Evolutionary conservation across 1,284 basidiomycete species (phyloP).

Genomic region (Naganishia sp.): DNA sequence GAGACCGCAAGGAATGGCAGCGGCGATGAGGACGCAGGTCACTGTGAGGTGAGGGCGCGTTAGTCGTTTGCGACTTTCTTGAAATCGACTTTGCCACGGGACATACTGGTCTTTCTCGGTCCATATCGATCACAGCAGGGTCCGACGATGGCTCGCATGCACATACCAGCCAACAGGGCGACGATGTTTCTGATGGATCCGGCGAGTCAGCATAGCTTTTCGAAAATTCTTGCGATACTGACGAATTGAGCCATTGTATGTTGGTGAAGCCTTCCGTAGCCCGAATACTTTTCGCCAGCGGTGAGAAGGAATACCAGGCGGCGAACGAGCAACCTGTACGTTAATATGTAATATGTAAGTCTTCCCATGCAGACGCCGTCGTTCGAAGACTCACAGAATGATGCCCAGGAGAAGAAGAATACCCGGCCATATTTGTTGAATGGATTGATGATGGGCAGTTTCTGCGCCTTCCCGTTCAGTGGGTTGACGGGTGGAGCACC

Average conservation of each 20-base stretch:
- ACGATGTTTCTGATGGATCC: conserved; percentile 58
- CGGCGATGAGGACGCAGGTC: conserved; percentile 62
- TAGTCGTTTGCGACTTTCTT: background rate
- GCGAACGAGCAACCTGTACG: conserved; percentile 45
- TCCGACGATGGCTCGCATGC: conserved; percentile 61
- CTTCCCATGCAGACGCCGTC: conserved; percentile 29
- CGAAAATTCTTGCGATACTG: background rate
- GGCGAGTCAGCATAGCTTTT: background rate
- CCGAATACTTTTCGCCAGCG: conserved; percentile 64
- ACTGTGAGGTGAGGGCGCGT: conserved; percentile 40
- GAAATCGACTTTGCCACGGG: background rate
- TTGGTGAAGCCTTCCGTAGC: conserved; percentile 60
- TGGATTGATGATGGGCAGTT: conserved; percentile 61
- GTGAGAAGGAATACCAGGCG: conserved; percentile 68
- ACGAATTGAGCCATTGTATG: conserved; percentile 53
- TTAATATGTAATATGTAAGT: background rate
- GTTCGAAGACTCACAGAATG: conserved; percentile 47
- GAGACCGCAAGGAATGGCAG: conserved; percentile 66
- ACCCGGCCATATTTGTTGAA: conserved; percentile 59
- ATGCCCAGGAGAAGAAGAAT: conserved; percentile 59
- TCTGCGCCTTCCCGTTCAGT: conserved; percentile 61
- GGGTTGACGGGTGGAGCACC: conserved; percentile 55
- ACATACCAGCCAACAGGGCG: conserved; percentile 60
- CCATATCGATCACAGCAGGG: conserved; percentile 64
- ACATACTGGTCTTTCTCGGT: conserved; percentile 58